Conservation (phyloP, 2,329 filamentous ascomycete genomes). For the Raffaelea albimanens region DNA sequence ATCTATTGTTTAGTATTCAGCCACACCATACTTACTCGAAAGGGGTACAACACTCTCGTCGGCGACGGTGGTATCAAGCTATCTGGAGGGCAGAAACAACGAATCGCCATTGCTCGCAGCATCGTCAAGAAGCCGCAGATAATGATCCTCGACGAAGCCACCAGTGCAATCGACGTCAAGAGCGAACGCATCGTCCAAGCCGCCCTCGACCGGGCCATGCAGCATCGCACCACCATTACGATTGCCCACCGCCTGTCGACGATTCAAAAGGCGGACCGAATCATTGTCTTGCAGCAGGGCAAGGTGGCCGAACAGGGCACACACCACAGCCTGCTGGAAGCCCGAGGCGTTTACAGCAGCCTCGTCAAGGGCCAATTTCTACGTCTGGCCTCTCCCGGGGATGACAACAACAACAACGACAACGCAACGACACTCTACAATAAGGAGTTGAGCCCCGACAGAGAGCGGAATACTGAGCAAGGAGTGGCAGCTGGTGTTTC, state of each 20-base stretch:
- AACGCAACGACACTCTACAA: too few species aligned
- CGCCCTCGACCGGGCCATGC: constrained; percentile 17
- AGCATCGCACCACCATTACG: constrained; percentile 24
- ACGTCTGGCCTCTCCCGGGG: too few species aligned
- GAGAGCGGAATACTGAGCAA: too few species aligned
- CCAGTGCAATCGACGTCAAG: constrained; percentile 41
- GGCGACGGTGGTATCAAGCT: constrained; percentile 71
- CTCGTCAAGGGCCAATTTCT: background rate
- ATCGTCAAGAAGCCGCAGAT: constrained; percentile 19
- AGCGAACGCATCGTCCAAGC: constrained; percentile 19
- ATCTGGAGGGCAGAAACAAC: constrained; percentile 65
- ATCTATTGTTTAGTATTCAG: too few species aligned
- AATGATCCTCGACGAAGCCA: constrained; percentile 19
- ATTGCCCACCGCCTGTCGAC: constrained; percentile 66
- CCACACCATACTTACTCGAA: too few species aligned
- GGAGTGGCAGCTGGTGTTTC: too few species aligned
- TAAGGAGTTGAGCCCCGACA: too few species aligned
- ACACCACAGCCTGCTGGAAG: constrained; percentile 56
- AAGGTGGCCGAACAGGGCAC: constrained; percentile 61
- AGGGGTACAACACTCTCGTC: constrained; percentile 61
- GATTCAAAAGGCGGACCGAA: constrained; percentile 65
- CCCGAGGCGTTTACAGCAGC: background rate
- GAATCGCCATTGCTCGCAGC: constrained; percentile 47
- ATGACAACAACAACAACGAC: too few species aligned
- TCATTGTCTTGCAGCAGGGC: constrained; percentile 64